Base-by-base conservation (phyloP, 163 green algal species). In the Scenedesmus sp. region DNA sequence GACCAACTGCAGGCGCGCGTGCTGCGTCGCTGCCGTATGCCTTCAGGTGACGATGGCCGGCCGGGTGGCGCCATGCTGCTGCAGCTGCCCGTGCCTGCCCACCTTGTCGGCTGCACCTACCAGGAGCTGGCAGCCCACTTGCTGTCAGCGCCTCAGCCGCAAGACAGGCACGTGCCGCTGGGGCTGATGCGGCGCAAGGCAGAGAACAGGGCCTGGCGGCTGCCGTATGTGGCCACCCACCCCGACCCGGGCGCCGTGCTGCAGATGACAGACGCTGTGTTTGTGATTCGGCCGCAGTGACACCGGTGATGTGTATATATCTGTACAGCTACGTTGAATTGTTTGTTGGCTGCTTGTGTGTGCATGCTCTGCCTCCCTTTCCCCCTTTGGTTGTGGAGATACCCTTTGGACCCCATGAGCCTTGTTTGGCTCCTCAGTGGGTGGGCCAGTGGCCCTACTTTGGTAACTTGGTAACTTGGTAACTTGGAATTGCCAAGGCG, bases 131-230 rank as follows among this genome's bases (percentile, higher is more conserved):
- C 87, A 0, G 0, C 26, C 3, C 43, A 65, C 1, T 81, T 92
- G 2, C 51, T 90, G 10, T 46, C 42, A 81, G 10, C 70, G 30
- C 44, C n/a, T 44, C 30, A 49, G 65, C 56, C 76, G 7, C 79
- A 91, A 2, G 20, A 72, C 4, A 49, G 81, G 59, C 70, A 97
- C 1, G 72, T 98, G 13, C 93, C 95, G 3, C 91, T 98, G 80
- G 96, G 96, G 0, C 93, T 98, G 81, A 95, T 94, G 83, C 86
- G 93, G 26, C 87, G 73, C 30, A 97, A 97, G 86, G 86, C 65
- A 15, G 96, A 98, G 89, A 96, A 97, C 90, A 76, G 91, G 30
- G 92, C 86, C 4, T 97, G 94, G 91, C 93, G 91, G 85, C 86
- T 85, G 59, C 85, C 79, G 10, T 90, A 89, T 89, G 85, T 89